Evolutionary conservation across 1,284 basidiomycete species (phyloP), one percentile per base, ranked within the genome.

Genomic region (Paramarasmius palmivorus): DNA sequence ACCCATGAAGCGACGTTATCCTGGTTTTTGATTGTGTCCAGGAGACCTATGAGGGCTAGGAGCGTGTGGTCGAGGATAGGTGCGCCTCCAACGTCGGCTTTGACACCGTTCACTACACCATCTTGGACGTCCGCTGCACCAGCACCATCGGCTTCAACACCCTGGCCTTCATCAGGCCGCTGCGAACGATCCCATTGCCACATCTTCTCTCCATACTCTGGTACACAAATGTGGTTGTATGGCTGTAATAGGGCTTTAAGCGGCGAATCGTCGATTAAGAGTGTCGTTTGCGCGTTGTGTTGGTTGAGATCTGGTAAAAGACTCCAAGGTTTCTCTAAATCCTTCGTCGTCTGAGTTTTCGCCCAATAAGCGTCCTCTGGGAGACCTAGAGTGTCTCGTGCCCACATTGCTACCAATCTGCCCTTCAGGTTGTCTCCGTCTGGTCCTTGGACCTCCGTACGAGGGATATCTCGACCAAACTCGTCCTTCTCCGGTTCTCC

Each of bases 1-100:
- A 90, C 75, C 89, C 89, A 91, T 5, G 76, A 80, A 0, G 86
- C 82, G 26, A 90, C 78, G 57, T 86, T 91, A 49, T 71, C 76
- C 68, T 91, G 79, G 39, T 61, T 45, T 61, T 81, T 83, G 19
- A 84, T 61, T 15, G 72, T 72, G 49, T 88, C 83, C n/a, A 92
- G 68, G 9, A 91, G 71, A 1, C 89, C 90, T 17, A 91, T 72
- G n/a, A 90, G 79, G 0, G 86, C 86, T 1, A 92, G 73, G 7
- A 92, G 72, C 0, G 78, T 86, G 42, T 73, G 65, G 62, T 90
- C 88, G 60, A 82, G 14, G 60, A 56, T 38, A 57, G 38, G 49
- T 61, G 49, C 9, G 23, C 8, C 12, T 22, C 19, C 47, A n/a
- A 20, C 20, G 15, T 14, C 29, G 22, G 14, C 14, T 5, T 19